Conservation (phyloP, 768 basidiomycete species). For the Leccinellum albellum region DNA sequence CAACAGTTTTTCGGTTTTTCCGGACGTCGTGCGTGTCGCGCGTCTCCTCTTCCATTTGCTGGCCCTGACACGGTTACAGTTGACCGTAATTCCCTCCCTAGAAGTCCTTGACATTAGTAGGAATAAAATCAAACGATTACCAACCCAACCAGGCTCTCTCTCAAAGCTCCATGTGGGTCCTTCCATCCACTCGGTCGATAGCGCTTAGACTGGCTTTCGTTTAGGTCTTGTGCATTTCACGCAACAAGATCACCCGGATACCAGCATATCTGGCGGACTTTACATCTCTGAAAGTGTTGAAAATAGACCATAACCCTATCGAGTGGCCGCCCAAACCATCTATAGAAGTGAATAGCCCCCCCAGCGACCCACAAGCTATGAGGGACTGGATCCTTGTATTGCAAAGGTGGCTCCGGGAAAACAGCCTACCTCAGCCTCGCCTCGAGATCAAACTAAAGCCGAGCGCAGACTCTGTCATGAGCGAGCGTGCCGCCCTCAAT, state of each 20-base stretch:
- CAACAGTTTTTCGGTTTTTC: slow-evolving; percentile 80
- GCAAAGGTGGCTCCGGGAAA: slow-evolving; percentile 71
- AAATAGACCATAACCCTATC: slow-evolving; percentile 87
- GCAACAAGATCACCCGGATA: slow-evolving; percentile 77
- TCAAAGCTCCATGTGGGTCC: slow-evolving; percentile 63
- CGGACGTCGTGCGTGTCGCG: slow-evolving; percentile 68
- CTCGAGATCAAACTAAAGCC: slow-evolving; percentile 31
- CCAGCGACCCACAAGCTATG: slow-evolving; percentile 49
- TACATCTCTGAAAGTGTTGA: slow-evolving; percentile 68
- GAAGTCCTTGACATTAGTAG: slow-evolving; percentile 94
- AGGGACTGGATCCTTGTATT: slow-evolving; percentile 69
- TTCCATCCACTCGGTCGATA: neutral
- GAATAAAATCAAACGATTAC: slow-evolving; percentile 82
- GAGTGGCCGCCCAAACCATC: slow-evolving; percentile 82
- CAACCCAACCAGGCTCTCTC: slow-evolving; percentile 75
- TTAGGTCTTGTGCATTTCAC: slow-evolving; percentile 81
- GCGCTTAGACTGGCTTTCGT: neutral
- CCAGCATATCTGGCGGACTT: slow-evolving; percentile 80
- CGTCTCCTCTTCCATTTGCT: slow-evolving; percentile 2
- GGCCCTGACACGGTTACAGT: slow-evolving; percentile 39
- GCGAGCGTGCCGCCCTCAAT: slow-evolving; percentile 39
- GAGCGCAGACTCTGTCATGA: slow-evolving; percentile 49
- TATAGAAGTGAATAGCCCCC: slow-evolving; percentile 41
- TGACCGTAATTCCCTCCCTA: slow-evolving; percentile 78
- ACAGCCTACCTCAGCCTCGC: slow-evolving; percentile 33